Base-by-base conservation (phyloP, 2,329 filamentous ascomycete genomes). In the Exophiala sp. region DNA sequence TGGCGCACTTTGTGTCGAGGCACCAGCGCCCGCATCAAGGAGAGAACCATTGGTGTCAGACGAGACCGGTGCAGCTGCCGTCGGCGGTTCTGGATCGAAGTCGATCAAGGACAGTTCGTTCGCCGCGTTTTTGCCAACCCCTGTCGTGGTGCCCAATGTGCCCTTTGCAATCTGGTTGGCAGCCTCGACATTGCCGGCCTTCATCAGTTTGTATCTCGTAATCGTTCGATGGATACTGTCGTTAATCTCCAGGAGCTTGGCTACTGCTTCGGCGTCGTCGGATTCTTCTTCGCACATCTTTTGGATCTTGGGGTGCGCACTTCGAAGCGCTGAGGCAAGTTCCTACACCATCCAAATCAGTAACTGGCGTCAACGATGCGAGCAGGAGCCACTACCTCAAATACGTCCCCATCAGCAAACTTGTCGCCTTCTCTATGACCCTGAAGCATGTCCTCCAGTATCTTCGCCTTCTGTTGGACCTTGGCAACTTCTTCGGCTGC, bases 281-380 rank as follows among this genome's bases (percentile, higher is more conserved):
- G 90, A 96, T 65, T 98, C 93, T 68, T 98, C 93, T 68, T 97
- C 91, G 64, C 91, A 97, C 91, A 98, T 98, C 71, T 88, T 96
- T 66, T 97, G 91, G 58, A 98, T 97, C 73, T 98, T 98, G 7
- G 93, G 93, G 63, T 98, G 93, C 2, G 93, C 93, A 64, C 86
- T 96, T 66, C 88, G 87, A 39, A 98, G 76, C 8, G 93, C 83
- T 57, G 86, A 84, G 3, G 90, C 90, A 46, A 98, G 78, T 73
- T 98, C 93, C 74, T 90, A 54, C 27, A 10, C 29, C n/a, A n/a
- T n/a, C n/a, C 10, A 14, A 16, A 24, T 53, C 40, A 44, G 52
- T 43, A 40, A 50, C 41, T 58, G 30, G 22, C 14, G 18, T 34
- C 22, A 30, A 23, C n/a, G n/a, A 8, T 5, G 14, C 18, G 34